Base-by-base conservation (phyloP, 352 stramenopile genomes). In the Globisporangium rhizosaccharum region DNA sequence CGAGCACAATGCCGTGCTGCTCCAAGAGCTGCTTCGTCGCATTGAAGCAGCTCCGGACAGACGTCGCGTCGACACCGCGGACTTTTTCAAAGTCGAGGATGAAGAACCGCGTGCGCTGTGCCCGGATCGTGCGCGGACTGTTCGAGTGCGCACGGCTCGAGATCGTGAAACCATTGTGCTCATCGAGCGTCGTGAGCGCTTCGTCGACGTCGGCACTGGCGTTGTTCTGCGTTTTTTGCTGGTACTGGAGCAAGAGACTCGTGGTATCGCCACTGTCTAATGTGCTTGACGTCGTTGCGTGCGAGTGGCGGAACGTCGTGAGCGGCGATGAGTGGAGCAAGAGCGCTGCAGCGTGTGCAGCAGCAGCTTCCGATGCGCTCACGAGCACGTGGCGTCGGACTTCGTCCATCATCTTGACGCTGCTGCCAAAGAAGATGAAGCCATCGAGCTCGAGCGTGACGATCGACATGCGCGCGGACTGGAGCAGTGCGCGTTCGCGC, bases 61-160 rank as follows among this genome's bases (percentile, higher is more conserved):
- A 85, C 20, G 88, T 96, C 6, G 85, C 86, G 50, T 96, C 88
- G n/a, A 96, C 90, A 20, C 88, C 88, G 28, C 84, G 88, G 23
- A 96, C 88, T 37, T 82, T 84, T 26, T 90, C 80, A 71, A 96
- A 96, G 68, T 96, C 87, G 25, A 96, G 61, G 53, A 96, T 91
- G 62, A 96, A 89, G 65, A 92, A 94, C 18, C 78, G 72, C 23
- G 86, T 96, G 53, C 82, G 84, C 65, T 85, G 69, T 0, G 85
- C 82, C 51, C 85, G 80, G 20, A 91, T 70, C 9, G 64, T 76
- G 67, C 57, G 47, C 53, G 60, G 30, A 47, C 71, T 55, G 50
- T 10, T 51, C 39, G 63, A 51, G 44, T 59, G 28, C 55, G 68
- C 10, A 51, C 64, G 41, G 66, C 55, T 57, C 15, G 62, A 63